Percentiles rank a stretch among this genome's conserved stretches.
Conservation (phyloP, 768 basidiomycete genomes). For the Xerocomus spinulosus region DNA sequence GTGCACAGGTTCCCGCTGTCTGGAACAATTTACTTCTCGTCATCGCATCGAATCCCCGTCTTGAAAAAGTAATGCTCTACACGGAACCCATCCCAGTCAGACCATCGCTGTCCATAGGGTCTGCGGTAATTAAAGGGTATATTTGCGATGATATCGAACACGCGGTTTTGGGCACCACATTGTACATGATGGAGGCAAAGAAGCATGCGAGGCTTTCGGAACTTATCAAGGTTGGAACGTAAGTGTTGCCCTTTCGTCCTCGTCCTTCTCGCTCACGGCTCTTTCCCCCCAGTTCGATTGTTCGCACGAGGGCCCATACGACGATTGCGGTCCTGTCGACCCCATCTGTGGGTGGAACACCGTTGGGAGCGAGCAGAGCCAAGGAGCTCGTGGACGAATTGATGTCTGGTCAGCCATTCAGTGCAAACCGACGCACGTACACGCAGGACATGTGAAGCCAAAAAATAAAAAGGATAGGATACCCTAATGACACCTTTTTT, state of each 20-base stretch:
- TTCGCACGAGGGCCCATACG: conserved; percentile 37
- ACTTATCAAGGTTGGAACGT: conserved; percentile 52
- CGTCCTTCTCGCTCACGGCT: conserved; percentile 4
- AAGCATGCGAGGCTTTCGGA: conserved; percentile 48
- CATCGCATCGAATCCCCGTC: conserved; percentile 43
- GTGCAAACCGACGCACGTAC: not conserved
- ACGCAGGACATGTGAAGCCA: conserved; percentile 2
- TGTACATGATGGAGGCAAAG: conserved; percentile 56
- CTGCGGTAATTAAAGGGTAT: conserved; percentile 13
- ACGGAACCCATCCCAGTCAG: conserved; percentile 17
- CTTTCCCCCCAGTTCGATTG: conserved; percentile 24
- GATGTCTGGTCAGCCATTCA: conserved; percentile 3
- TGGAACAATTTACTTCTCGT: conserved; percentile 55
- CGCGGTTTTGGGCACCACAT: conserved; percentile 43
- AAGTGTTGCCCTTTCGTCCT: conserved; percentile 23
- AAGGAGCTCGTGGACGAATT: conserved; percentile 57
- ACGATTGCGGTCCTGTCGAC: conserved; percentile 20
- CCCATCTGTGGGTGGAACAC: conserved; percentile 14
- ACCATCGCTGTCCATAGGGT: not conserved
- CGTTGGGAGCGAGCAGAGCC: conserved; percentile 57
- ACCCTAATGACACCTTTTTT: conserved; percentile 5
- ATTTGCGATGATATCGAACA: conserved; percentile 17
- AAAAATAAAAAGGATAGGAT: conserved; percentile 5
- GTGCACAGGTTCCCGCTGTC: conserved; percentile 51
- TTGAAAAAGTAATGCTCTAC: conserved; percentile 44